Base-by-base conservation (phyloP, 345 rosid species). In the Chamaenerion angustifolium region DNA sequence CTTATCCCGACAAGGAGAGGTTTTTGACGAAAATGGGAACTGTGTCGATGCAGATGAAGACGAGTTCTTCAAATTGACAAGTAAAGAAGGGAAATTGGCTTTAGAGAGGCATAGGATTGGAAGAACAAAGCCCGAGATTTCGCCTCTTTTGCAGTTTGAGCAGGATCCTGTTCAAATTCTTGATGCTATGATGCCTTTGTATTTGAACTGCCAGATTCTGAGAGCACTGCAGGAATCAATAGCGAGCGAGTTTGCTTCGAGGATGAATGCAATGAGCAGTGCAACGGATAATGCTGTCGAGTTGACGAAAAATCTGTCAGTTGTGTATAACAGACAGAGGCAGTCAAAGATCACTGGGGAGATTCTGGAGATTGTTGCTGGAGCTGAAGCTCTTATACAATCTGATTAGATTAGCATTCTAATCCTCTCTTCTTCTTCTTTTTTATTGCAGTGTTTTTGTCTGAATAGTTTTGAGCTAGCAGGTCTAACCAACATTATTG, bases 81-180 rank as follows among this genome's bases (percentile, higher is more conserved):
- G 84, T 50, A 83, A 77, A 66, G 82, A 77, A 46, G 95, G 88
- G 58, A 89, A 79, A 55, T 55, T 89, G 58, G 58, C 64, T 50
- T 71, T 83, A 61, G 72, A 74, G 70, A 81, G 85, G 71, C 79
- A 71, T 1, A 73, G 64, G 40, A 56, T 66, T 53, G 59, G 52
- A 45, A 49, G 49, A 16, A 63, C 56, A 41, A 59, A 53, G 13
- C 70, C 56, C 1, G 68, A 55, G 43, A 48, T 77, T 16, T 69
- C 75, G 1, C 88, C 97, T 0, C 76, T 89, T 59, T 57, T 76
- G 90, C 70, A 71, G 70, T 85, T 89, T 56, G 97, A 85, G 71
- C 95, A 85, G 67, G 94, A 85, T 51, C 95, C 94, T 3, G 80
- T 66, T 65, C 95, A 85, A 74, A 89, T 85, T 68, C 83, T 89